Percentiles rank a stretch among this genome's conserved stretches.
These are phyloP conservation scores for Singerocomus inundabilis DNA, from an alignment of 1,284 basidiomycete genomes.

Conservation along the genomic window DNA sequence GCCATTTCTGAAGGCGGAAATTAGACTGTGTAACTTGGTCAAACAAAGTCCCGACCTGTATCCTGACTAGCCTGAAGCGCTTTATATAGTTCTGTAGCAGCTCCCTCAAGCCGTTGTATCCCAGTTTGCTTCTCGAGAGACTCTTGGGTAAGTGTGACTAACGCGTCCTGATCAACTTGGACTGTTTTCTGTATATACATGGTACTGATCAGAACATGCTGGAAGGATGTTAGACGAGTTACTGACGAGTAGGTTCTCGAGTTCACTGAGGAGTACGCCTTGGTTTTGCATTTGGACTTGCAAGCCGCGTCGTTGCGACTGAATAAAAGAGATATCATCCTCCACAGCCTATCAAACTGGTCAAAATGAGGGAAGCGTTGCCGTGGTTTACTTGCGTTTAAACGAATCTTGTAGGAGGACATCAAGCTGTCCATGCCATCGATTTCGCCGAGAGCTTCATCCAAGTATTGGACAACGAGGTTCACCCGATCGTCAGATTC, in stretches of 20 bases:
- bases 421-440: slow-evolving; percentile 86
- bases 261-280: slow-evolving; percentile 73
- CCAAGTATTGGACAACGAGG: slow-evolving; percentile 85
- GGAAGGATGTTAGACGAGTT: background rate
- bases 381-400: slow-evolving; percentile 64
- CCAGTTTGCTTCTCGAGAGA: slow-evolving; percentile 78
- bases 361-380: slow-evolving; percentile 3
- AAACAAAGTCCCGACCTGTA: slow-evolving; percentile 51
- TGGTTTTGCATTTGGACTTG: slow-evolving; percentile 99
- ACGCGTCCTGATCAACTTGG: slow-evolving; percentile 79
- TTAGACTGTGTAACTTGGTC: slow-evolving; percentile 1
- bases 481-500: slow-evolving; percentile 88
- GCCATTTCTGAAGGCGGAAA: slow-evolving; percentile 69
- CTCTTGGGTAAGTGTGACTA: slow-evolving; percentile 81
- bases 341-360: slow-evolving; percentile 67
- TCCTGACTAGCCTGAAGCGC: slow-evolving; percentile 90
- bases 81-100: slow-evolving; percentile 91
- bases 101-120: slow-evolving; percentile 77
- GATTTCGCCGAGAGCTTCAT: slow-evolving; percentile 82
- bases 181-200: slow-evolving; percentile 76
- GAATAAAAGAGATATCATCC: slow-evolving; percentile 95
- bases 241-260: slow-evolving; percentile 81
- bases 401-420: slow-evolving; percentile 89
- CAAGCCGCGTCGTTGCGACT: slow-evolving; percentile 93
- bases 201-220: slow-evolving; percentile 6